Evolutionary conservation across 2,329 filamentous ascomycete species (phyloP).

Genomic region (Phoma sp.): DNA sequence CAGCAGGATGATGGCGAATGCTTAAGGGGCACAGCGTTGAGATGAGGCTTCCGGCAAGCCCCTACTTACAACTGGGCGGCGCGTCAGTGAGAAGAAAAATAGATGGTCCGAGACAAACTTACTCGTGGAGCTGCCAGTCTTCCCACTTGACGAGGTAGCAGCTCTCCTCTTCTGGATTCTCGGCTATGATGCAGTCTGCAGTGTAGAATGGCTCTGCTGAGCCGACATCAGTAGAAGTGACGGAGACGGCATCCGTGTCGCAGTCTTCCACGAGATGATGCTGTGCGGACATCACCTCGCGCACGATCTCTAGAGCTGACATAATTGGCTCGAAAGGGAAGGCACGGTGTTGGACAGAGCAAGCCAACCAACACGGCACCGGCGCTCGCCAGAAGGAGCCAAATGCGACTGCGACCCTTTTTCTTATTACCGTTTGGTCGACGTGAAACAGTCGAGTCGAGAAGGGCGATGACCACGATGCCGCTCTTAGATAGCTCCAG

Average conservation of each 20-base stretch:
- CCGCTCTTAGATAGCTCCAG: constrained; percentile 8
- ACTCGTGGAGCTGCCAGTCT: constrained; percentile 58
- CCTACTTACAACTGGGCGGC: not conserved
- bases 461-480: constrained; percentile 9
- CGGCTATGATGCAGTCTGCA: constrained; percentile 34
- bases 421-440: not conserved
- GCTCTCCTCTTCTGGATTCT: constrained; percentile 51
- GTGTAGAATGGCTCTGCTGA: constrained; percentile 17
- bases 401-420: constrained; percentile 9
- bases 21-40: not conserved
- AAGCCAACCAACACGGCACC: too few relatives aligned
- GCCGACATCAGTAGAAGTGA: constrained; percentile 58
- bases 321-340: constrained; percentile 20
- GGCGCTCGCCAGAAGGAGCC: not conserved
- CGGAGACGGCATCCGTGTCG: constrained; percentile 60
- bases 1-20: not conserved
- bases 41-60: not conserved
- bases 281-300: constrained; percentile 5
- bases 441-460: constrained; percentile 11
- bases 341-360: not conserved
- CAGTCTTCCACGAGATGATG: constrained; percentile 22
- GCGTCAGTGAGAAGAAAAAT: not conserved
- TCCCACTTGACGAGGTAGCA: constrained; percentile 70
- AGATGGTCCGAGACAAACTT: not conserved
- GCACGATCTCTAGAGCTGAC: not conserved